Evolutionary conservation across 2,329 filamentous ascomycete genomes (phyloP), one percentile per base, ranked within the genome.

Genomic region (Ceratocystis papillata): DNA sequence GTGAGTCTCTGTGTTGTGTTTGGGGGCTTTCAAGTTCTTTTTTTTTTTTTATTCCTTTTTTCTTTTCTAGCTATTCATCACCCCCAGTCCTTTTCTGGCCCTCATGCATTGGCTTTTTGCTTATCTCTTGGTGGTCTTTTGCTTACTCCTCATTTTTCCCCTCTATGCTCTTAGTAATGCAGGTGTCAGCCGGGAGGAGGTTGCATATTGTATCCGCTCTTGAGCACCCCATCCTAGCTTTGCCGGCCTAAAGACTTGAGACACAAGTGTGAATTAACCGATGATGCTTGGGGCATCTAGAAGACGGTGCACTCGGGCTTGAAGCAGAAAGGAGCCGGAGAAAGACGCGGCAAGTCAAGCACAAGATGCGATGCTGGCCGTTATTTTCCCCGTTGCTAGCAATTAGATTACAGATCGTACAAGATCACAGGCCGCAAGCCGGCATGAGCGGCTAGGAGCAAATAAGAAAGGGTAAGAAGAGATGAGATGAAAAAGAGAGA

Each of bases 401-500:
- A 53, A 53, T 12, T 8, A 53, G 48, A 53, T 15, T 28, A 53
- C 48, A 53, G 2, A 53, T 28, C 48, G 15, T 28, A 53, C 48
- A 28, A 22, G 22, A n/a, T 25, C 48, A 53, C 48, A 53, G 48
- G 15, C 48, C 48, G 22, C 20, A 8, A 25, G 10, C n/a, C 25
- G 48, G 48, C 48, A 53, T 53, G 25, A 53, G 48, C 48, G 48
- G 48, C 20, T 53, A 25, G 37, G 37, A 41, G 37, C 12, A 41
- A 41, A 41, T 12, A 28, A 2, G 20, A 53, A 53, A 25, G 48
- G 17, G 20, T 5, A 53, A 53, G 10, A 28, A 25, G 48, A 53
- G 48, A 53, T 53, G 25, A 53, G 48, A 53, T 53, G 48, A 22
- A 50, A 48, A 48, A n/a, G 46, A 22, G 48, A 50, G 8, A 50